Evolutionary conservation across 2,329 filamentous ascomycete species (phyloP), one percentile per base, ranked within the genome.

Genomic region (Lecanicillium sp.): DNA sequence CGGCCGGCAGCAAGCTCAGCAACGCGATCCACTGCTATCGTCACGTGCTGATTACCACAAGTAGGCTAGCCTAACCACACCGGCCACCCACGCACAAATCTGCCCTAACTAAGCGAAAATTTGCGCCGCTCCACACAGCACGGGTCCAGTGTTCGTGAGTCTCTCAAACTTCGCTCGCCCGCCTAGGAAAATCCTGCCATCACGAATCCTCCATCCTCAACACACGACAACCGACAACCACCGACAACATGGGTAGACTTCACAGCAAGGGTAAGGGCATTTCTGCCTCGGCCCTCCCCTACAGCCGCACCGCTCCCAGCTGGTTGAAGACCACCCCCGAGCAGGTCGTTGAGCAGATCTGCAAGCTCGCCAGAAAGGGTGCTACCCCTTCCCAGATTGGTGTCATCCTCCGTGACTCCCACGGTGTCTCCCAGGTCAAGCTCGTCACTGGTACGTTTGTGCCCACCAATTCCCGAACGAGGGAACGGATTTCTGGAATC

Each of bases 251-350:
- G 89, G 89, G 90, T 85, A 85, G 91, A 81, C 85, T 97, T 86
- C 94, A 98, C 86, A 87, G 81, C 83, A 95, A 96, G 68, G 91
- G 93, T 79, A 97, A 97, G 88, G 94, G 93, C 75, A 98, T 98
- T 77, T 90, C 89, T 61, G 76, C 88, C 77, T 95, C 89, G 56
- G 89, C 93, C 67, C 77, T 97, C 75, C 93, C 94, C 69, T 98
- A 97, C 85, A 95, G 89, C 62, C 91, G 93, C 78, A 84, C 81
- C 64, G 72, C 90, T 58, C 91, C 93, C 55, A 81, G 90, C 62
- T 98, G 93, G 93, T 80, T 97, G 75, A 98, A 98, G 87, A 94
- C 89, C 77, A 95, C 90, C 63, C 90, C 93, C 69, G 90, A 96
- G 67, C 89, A 95, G 79, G 90, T 98, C 72, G 89, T 95, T 64